These are phyloP conservation scores for Candida takata DNA, from an alignment of 805 yeast species.

Conservation along the genomic window DNA sequence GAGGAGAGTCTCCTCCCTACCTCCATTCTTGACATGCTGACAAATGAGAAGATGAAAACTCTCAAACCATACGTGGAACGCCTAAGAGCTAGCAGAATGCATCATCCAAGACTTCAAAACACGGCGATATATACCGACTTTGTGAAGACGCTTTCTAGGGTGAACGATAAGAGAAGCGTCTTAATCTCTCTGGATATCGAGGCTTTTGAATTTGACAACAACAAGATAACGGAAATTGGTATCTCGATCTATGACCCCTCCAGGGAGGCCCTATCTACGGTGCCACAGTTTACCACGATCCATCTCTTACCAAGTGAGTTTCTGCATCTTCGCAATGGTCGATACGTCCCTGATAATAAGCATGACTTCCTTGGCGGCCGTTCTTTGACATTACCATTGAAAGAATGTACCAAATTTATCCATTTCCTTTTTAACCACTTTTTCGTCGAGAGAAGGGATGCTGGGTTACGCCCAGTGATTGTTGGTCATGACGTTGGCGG, in stretches of 20 bases:
- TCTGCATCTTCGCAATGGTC: slow-evolving; percentile 38
- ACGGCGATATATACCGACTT: slow-evolving; percentile 4
- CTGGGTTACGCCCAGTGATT: slow-evolving; percentile 30
- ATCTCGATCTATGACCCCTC: slow-evolving; percentile 50
- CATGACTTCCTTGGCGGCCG: slow-evolving; percentile 43
- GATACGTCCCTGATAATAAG: slow-evolving; percentile 48
- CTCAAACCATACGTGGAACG: not conserved
- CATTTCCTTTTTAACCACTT: slow-evolving; percentile 40
- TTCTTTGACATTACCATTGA: slow-evolving; percentile 34
- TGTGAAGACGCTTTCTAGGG: slow-evolving; percentile 2
- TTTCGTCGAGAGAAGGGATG: slow-evolving; percentile 24
- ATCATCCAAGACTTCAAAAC: slow-evolving; percentile 11
- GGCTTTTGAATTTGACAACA: slow-evolving; percentile 42
- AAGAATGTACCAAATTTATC: slow-evolving; percentile 31
- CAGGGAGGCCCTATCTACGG: slow-evolving; percentile 30
- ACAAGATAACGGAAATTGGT: slow-evolving; percentile 49
- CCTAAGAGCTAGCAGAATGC: too few relatives aligned
- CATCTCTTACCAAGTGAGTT: slow-evolving; percentile 42
- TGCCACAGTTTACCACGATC: slow-evolving; percentile 35
- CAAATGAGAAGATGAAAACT: not conserved
- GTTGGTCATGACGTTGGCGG: slow-evolving; percentile 57
- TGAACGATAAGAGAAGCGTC: slow-evolving; percentile 10
- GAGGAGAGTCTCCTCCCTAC: not conserved
- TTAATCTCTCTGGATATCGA: slow-evolving; percentile 46
- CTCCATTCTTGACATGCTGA: not conserved